A percentile compares a stretch with the other conserved stretches of the same genome.
Evolutionary conservation across 1,139 yeast species (phyloP).

Genomic region (Taphrina populina): DNA sequence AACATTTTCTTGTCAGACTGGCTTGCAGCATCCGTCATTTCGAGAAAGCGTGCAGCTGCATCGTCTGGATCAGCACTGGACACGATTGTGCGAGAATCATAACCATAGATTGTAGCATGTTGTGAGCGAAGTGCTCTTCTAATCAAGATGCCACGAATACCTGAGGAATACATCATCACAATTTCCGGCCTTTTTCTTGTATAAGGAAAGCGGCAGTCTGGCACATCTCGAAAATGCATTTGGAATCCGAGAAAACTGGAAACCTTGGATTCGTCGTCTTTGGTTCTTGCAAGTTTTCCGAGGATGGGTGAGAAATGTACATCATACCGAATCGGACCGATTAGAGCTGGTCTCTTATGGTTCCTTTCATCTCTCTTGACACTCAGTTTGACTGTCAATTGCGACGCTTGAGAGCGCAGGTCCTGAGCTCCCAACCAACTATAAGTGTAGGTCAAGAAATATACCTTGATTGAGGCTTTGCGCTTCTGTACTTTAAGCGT

Average conservation of each 20-base stretch:
- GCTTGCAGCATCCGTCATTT: conserved; percentile 29
- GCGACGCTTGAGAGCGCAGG: conserved; percentile 3
- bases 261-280: conserved; percentile 5
- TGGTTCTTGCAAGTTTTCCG: conserved; percentile 24
- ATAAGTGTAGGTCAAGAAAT: conserved; percentile 8
- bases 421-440: conserved; percentile 13
- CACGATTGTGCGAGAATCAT: conserved; percentile 21
- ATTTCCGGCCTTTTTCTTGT: conserved; percentile 21
- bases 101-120: conserved; percentile 30
- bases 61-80: conserved; percentile 28
- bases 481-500: conserved; percentile 29
- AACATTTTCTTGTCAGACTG: conserved; percentile 19
- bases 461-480: conserved; percentile 19
- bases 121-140: conserved; percentile 26
- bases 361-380: conserved; percentile 5
- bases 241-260: conserved; percentile 25
- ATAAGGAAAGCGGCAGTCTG: conserved; percentile 23
- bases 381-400: conserved; percentile 9
- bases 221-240: conserved; percentile 29
- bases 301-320: conserved; percentile 29
- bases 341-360: conserved; percentile 3
- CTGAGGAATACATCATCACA: conserved; percentile 27
- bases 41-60: conserved; percentile 26
- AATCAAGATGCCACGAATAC: conserved; percentile 24
- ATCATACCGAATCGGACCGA: conserved; percentile 24